phyloP scores from a whole-genome alignment of 495 filamentous ascomycete genomes.

The Neurospora sp. region DNA sequence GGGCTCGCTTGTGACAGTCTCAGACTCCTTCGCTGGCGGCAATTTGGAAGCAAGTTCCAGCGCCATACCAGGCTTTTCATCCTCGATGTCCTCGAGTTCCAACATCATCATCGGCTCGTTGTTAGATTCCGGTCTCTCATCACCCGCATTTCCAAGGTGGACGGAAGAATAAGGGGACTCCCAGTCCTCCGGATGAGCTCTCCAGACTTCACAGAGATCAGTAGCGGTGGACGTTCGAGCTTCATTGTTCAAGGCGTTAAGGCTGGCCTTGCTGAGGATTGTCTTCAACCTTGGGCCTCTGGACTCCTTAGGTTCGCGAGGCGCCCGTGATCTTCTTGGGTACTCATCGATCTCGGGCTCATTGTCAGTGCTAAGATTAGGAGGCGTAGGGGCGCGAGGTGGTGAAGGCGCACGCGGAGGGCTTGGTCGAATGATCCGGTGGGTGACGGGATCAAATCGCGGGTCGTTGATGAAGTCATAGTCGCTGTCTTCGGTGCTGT shows the following conservation, averaged over 20 bases:
- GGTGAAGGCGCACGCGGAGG: background rate
- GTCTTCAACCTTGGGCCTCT: background rate
- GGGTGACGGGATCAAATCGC: background rate
- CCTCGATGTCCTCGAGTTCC: background rate
- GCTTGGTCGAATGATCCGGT: background rate
- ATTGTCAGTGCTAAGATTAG: background rate
- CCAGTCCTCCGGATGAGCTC: constrained; percentile 19
- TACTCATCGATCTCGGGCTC: background rate
- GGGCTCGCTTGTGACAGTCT: background rate
- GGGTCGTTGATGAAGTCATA: background rate
- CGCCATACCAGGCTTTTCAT: background rate
- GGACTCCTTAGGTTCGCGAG: background rate
- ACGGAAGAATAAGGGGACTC: constrained; percentile 19
- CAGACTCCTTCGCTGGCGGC: background rate
- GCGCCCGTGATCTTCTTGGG: background rate
- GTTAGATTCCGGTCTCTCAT: background rate
- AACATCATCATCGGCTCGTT: background rate
- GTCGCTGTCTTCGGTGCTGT: background rate
- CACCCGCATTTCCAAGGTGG: background rate
- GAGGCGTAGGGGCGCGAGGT: background rate
- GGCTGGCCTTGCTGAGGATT: background rate
- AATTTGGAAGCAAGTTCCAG: background rate
- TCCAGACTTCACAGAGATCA: constrained; percentile 21
- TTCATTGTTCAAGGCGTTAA: background rate
- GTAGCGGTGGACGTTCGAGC: constrained; percentile 7